A percentile compares a stretch with the other conserved stretches of the same genome.
These are phyloP conservation scores for Pythium rhizo-oryzae DNA, from an alignment of 352 stramenopile genomes.

Conservation along the genomic window DNA sequence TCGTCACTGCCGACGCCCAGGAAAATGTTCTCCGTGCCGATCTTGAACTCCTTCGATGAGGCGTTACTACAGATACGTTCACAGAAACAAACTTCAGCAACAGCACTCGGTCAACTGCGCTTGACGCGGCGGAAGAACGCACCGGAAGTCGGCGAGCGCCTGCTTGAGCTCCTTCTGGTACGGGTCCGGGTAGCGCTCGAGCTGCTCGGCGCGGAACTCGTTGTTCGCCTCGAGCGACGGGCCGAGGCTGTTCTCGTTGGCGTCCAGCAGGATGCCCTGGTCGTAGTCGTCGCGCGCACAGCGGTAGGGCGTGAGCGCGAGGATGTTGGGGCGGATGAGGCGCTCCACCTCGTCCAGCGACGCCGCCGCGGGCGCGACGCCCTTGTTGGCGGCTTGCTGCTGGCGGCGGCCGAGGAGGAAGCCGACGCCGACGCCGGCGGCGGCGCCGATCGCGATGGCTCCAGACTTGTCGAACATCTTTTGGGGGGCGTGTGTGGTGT, in stretches of 20 bases:
- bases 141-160: conserved; percentile 84
- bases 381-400: conserved; percentile 7
- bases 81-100: no score
- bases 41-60: conserved; percentile 46
- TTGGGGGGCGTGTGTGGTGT: background rate
- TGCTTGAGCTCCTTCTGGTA: conserved; percentile 95
- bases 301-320: conserved; percentile 95
- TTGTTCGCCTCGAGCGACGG: conserved; percentile 83
- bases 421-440: conserved; percentile 64
- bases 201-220: conserved; percentile 60
- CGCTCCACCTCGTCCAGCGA: conserved; percentile 68
- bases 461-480: conserved; percentile 73
- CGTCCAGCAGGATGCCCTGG: conserved; percentile 94
- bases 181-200: conserved; percentile 96
- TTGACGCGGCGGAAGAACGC: background rate
- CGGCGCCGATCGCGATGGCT: conserved; percentile 58
- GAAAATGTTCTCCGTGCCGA: conserved; percentile 94
- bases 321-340: conserved; percentile 97
- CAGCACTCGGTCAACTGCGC: background rate
- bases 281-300: conserved; percentile 97
- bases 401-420: conserved; percentile 68
- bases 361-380: background rate
- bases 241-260: conserved; percentile 98
- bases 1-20: conserved; percentile 98
- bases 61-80: conserved; percentile 44